Evolutionary conservation across 495 filamentous ascomycete genomes (phyloP), one percentile per base, ranked within the genome.

Genomic region (Aspergillus coremiiformis): DNA sequence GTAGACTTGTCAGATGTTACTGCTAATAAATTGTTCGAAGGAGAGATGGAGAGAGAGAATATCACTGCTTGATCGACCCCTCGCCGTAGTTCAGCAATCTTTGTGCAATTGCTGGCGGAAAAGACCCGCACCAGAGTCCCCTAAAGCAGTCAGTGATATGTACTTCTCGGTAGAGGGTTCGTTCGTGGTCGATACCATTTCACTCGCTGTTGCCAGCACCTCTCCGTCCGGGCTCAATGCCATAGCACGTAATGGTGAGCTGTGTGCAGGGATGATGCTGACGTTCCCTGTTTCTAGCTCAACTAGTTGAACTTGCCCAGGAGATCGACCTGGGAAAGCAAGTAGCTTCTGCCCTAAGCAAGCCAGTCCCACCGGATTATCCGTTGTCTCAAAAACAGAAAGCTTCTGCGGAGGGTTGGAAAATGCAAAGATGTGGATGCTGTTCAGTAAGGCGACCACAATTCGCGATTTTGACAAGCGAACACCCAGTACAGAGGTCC

Each of bases 1-100:
- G 90, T 98, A 5, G 85, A 89, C 66, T 96, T 98, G 72, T 98
- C 93, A 21, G 90, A 95, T n/a, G 94, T 96, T 46, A 90, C 90
- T 17, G 93, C 93, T 12, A 97, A 76, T 56, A 87, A 72, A 32
- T 76, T 78, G 42, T 84, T 85, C 8, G 82, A 82, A 0, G 92
- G 93, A 26, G 85, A 93, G 62, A 97, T 89, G 21, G 87, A 83
- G 12, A 98, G 72, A 5, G 86, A 90, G 72, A 87, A 96, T 59
- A 97, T 86, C 19, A 81, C 79, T 19, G 93, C 91, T 43, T 83
- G 86, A 58, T 98, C 93, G 23, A 92, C 84, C 20, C 93, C 93
- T 6, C 93, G 83, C 21, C 93, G 84, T 37, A 96, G 70, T 66
- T 97, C 93, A 14, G 79, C 84, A 33, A 95, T 68, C 41, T 86